These are phyloP conservation scores for Wallacemonas sp. DNA, from an alignment of 208 protist species.

Conservation along the genomic window DNA sequence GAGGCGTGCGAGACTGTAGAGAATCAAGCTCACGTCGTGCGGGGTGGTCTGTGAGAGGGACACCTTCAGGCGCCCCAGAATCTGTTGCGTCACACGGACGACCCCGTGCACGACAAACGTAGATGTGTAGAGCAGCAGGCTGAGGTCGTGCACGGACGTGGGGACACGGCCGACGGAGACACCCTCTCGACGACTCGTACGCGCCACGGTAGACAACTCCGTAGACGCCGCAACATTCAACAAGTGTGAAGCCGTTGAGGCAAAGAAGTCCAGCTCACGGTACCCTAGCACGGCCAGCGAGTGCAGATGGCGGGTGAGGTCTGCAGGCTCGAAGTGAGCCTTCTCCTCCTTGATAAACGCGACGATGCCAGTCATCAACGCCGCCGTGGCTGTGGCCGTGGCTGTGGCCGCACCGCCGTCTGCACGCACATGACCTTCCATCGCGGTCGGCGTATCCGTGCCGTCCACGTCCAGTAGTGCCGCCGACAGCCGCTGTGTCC, in stretches of 20 bases:
- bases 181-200: neutral
- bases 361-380: constrained; percentile 57
- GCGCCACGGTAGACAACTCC: neutral
- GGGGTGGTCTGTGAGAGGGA: constrained; percentile 39
- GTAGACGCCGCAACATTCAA: constrained; percentile 30
- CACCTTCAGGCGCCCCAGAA: constrained; percentile 73
- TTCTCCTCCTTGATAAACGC: constrained; percentile 45
- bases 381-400: constrained; percentile 18
- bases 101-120: constrained; percentile 79
- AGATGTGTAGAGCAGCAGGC: constrained; percentile 73
- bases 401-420: neutral
- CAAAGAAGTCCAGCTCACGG: constrained; percentile 76
- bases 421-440: no score
- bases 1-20: constrained; percentile 82
- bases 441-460: no score
- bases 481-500: no score
- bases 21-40: constrained; percentile 61
- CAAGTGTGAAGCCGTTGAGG: constrained; percentile 49
- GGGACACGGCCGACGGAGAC: constrained; percentile 18
- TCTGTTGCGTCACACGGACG: constrained; percentile 80
- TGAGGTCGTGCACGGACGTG: constrained; percentile 74
- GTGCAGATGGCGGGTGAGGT: constrained; percentile 53
- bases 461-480: no score
- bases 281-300: constrained; percentile 59
- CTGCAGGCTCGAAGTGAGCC: constrained; percentile 35